Conservation (phyloP, 345 rosid species). For the Ricinus communis region DNA sequence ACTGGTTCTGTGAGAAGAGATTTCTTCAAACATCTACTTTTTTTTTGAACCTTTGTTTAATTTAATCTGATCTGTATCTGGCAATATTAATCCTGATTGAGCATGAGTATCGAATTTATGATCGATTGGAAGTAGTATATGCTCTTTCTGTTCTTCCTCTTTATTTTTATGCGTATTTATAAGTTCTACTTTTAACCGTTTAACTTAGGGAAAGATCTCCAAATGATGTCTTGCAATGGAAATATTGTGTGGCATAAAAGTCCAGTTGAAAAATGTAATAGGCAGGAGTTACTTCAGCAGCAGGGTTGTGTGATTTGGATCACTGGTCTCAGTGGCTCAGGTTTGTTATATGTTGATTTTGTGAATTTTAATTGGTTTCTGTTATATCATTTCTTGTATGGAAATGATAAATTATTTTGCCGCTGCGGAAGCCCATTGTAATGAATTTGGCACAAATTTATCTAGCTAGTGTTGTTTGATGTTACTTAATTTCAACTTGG, state of each 20-base stretch:
- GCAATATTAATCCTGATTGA: neutral
- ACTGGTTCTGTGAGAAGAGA: no score
- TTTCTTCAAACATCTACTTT: no score
- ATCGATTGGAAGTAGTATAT: no score
- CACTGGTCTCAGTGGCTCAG: constrained; percentile 39
- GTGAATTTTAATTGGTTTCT: neutral
- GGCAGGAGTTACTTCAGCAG: constrained; percentile 30
- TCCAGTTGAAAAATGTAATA: constrained; percentile 20
- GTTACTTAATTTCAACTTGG: neutral
- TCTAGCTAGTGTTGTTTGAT: neutral
- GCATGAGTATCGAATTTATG: no score
- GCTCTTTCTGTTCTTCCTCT: no score
- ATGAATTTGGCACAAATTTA: no score
- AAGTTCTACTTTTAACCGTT: constrained; percentile 29
- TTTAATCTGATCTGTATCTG: neutral
- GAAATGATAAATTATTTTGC: no score
- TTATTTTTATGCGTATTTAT: no score
- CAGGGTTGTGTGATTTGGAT: constrained; percentile 38
- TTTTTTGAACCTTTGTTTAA: no score
- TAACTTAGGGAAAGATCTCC: constrained; percentile 51
- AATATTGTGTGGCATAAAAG: constrained; percentile 32
- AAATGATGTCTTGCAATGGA: constrained; percentile 18
- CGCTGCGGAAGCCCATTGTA: no score
- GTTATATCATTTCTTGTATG: neutral
- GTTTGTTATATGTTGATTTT: constrained; percentile 12